Base-by-base conservation (phyloP, 2,329 filamentous ascomycete species). In the Acarospora socialis region DNA sequence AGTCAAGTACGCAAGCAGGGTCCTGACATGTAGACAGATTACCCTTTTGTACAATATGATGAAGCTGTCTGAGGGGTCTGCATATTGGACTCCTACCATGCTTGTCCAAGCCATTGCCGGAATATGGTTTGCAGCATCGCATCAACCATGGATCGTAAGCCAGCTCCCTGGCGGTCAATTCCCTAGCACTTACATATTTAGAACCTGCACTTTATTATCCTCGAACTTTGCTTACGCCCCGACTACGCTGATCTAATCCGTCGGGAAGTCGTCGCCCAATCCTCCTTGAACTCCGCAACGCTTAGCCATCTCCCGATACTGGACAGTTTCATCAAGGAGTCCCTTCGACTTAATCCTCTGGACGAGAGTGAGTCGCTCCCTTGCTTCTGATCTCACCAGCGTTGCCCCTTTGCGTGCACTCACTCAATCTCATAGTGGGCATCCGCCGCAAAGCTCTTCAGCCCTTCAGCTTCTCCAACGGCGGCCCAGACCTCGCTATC, bases 251-350 rank as follows among this genome's bases (percentile, higher is more conserved):
- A 35, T 4, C 23, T 29, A 5, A 16, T 45, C 5, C 27, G 33
- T 13, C 10, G 39, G n/a, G 42, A 45, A 32, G 31, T 45, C 3
- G 25, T 14, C 2, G 20, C 16, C 9, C 18, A 17, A 9, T 25
- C 20, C 10, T 8, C 18, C 3, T 23, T 37, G 15, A 29, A 35
- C 22, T 40, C 38, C 28, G 18, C 32, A 14, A 23, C n/a, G 7
- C 14, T 44, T 8, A 10, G 18, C 6, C 28, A 22, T 4, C 21
- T 42, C 7, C 42, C 38, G 7, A 12, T 43, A 5, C 32, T 44
- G 15, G 42, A 44, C 21, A 43, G 42, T 26, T 43, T 44, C 29
- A 44, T 44, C 13, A 43, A 44, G 26, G 40, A 43, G 28, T 39
- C 38, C 2, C 28, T 44, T 4, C 14, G 42, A 20, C 20, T 43